Evolutionary conservation across 2,329 filamentous ascomycete species (phyloP).

Genomic region (Talaromyces sp.): DNA sequence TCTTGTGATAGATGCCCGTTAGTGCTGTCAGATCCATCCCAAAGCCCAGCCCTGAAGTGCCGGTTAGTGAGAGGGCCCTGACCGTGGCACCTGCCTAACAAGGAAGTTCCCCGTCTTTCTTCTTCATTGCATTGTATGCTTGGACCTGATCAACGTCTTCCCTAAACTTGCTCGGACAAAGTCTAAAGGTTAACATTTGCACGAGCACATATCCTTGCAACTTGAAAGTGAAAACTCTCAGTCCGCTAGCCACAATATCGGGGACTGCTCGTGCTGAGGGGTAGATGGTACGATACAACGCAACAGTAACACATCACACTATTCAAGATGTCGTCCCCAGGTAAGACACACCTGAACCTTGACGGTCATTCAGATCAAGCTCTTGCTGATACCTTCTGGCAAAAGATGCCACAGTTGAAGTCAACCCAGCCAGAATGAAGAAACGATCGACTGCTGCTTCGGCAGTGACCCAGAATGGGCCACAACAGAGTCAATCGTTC

Average conservation of each 20-base stretch:
- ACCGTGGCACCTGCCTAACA: constrained; percentile 6
- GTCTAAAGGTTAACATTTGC: not conserved
- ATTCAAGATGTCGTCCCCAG: constrained; percentile 1
- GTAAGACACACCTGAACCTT: not conserved
- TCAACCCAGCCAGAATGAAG: constrained; percentile 25
- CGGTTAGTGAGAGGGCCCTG: not conserved
- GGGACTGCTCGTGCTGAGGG: not conserved
- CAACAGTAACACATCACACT: not conserved
- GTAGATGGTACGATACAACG: not conserved
- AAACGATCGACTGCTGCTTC: constrained; percentile 25
- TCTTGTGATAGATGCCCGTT: not conserved
- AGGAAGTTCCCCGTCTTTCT: not conserved
- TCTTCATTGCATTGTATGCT: not conserved
- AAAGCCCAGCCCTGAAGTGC: not conserved
- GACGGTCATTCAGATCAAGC: not conserved
- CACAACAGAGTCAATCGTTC: constrained; percentile 31
- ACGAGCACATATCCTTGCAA: not conserved
- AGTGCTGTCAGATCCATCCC: not conserved
- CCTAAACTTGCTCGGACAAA: not conserved
- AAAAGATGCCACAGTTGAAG: not conserved
- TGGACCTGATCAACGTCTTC: not conserved
- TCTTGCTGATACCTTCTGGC: not conserved
- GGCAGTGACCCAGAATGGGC: not conserved
- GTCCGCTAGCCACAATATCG: not conserved
- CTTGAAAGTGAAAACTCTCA: not conserved